These are phyloP conservation scores for Paraphaeosphaeria sporulosa DNA, from an alignment of 2,329 filamentous ascomycete genomes.

Conservation along the genomic window DNA sequence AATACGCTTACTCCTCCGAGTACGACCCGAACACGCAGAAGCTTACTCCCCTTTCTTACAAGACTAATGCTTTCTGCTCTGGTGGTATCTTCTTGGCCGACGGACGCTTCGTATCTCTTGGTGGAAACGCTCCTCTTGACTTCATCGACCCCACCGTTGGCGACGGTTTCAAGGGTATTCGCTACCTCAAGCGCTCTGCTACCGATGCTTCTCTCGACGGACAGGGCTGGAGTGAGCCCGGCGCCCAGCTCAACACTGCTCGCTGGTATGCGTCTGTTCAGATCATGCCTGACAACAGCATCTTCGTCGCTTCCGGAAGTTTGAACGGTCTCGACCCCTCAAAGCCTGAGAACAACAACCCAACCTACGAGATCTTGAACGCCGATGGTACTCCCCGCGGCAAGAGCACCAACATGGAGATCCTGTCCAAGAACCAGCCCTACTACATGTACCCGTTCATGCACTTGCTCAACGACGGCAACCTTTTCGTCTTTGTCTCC, in stretches of 20 bases:
- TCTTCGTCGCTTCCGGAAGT: conserved; percentile 68
- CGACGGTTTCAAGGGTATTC: conserved; percentile 66
- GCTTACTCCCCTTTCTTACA: conserved; percentile 57
- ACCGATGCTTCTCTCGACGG: conserved; percentile 57
- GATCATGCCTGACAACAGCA: conserved; percentile 62
- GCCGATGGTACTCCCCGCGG: conserved; percentile 57
- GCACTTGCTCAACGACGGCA: conserved; percentile 65
- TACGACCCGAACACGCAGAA: conserved; percentile 62
- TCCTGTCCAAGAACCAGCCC: conserved; percentile 65
- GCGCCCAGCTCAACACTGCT: conserved; percentile 61
- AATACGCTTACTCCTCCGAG: conserved; percentile 67
- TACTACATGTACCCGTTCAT: conserved; percentile 72
- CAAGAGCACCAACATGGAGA: conserved; percentile 59
- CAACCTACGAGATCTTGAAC: conserved; percentile 68
- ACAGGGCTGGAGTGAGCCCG: conserved; percentile 62
- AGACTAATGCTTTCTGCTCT: conserved; percentile 69
- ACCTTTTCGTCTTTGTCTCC: conserved; percentile 64
- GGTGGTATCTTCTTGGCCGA: conserved; percentile 67
- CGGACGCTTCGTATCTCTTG: conserved; percentile 62
- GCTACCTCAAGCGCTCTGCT: conserved; percentile 60
- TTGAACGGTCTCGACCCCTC: conserved; percentile 65
- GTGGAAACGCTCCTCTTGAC: conserved; percentile 64
- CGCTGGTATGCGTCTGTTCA: conserved; percentile 70
- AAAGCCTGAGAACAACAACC: conserved; percentile 66
- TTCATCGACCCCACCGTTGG: conserved; percentile 65